Conservation (phyloP, 2,329 filamentous ascomycete genomes). For the Tolypocladium ovalisporum region DNA sequence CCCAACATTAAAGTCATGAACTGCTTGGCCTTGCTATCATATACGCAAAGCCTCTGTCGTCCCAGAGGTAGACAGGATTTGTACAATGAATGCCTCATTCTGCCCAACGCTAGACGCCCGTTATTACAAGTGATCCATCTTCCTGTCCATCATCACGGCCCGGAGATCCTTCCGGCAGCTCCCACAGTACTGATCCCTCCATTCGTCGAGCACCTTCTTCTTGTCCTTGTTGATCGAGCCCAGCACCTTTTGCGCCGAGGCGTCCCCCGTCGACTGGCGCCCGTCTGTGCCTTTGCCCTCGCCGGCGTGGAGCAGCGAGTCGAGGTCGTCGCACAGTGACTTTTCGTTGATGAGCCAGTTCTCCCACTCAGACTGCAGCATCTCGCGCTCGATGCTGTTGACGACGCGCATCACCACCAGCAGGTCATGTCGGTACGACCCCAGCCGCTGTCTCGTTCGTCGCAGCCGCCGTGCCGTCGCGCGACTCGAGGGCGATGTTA, state of each 20-base stretch:
- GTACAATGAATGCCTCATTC: background rate
- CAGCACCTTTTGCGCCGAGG: conserved; percentile 19
- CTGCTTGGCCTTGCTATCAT: background rate
- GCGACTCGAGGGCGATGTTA: conserved; percentile 37
- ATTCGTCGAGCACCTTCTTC: conserved; percentile 29
- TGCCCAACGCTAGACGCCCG: background rate
- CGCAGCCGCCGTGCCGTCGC: conserved; percentile 56
- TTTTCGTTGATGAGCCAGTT: conserved; percentile 81
- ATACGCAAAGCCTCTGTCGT: background rate
- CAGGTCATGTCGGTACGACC: conserved; percentile 77
- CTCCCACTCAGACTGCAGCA: conserved; percentile 83
- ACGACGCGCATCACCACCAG: conserved; percentile 83
- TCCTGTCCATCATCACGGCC: conserved; percentile 18
- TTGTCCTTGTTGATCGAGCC: conserved; percentile 16
- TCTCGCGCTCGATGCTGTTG: conserved; percentile 79
- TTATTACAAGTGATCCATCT: conserved; percentile 11
- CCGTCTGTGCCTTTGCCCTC: conserved; percentile 7
- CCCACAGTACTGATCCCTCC: conserved; percentile 44
- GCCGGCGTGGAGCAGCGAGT: conserved; percentile 28
- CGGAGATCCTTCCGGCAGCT: conserved; percentile 39
- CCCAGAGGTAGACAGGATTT: background rate
- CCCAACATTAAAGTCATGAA: no score
- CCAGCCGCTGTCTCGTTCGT: conserved; percentile 72
- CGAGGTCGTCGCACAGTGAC: conserved; percentile 56
- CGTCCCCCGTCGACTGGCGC: conserved; percentile 10